phyloP scores from a whole-genome alignment of 768 basidiomycete genomes.

The Hemileccinum impolitum region DNA sequence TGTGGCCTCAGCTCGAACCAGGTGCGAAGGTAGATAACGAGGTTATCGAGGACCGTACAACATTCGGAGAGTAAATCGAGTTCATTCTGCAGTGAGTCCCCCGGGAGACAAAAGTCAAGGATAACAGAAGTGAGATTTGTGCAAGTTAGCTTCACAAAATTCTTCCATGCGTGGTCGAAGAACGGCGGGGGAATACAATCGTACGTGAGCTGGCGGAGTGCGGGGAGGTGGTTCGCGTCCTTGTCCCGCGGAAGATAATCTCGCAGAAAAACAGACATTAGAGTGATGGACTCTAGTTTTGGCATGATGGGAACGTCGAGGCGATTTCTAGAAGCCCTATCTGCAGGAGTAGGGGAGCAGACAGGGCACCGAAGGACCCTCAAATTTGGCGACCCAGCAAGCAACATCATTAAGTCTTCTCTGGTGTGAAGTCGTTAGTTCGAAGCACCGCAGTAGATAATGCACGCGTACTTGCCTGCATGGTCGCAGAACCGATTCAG shows the following conservation, averaged over 20 bases:
- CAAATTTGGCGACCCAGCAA: slow-evolving; percentile 26
- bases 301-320: slow-evolving; percentile 27
- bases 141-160: slow-evolving; percentile 24
- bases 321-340: slow-evolving; percentile 15
- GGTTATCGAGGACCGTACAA: slow-evolving; percentile 21
- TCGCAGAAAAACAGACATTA: slow-evolving; percentile 27
- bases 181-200: slow-evolving; percentile 31
- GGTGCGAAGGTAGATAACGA: slow-evolving; percentile 24
- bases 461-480: slow-evolving; percentile 19
- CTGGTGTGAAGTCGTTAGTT: slow-evolving; percentile 10
- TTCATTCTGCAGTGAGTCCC: slow-evolving; percentile 24
- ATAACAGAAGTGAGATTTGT: slow-evolving; percentile 25
- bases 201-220: slow-evolving; percentile 30
- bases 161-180: slow-evolving; percentile 27
- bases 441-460: neutral
- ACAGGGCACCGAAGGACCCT: slow-evolving; percentile 27
- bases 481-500: slow-evolving; percentile 28
- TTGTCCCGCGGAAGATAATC: slow-evolving; percentile 30
- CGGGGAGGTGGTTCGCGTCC: slow-evolving; percentile 25
- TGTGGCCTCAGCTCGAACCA: slow-evolving; percentile 21
- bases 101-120: slow-evolving; percentile 25
- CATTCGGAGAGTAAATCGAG: slow-evolving; percentile 25
- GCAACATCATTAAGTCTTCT: slow-evolving; percentile 28
- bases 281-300: slow-evolving; percentile 24
- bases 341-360: slow-evolving; percentile 23